phyloP scores from a whole-genome alignment of 2,329 filamentous ascomycete genomes.

The Simplicillium aogashimaense region DNA sequence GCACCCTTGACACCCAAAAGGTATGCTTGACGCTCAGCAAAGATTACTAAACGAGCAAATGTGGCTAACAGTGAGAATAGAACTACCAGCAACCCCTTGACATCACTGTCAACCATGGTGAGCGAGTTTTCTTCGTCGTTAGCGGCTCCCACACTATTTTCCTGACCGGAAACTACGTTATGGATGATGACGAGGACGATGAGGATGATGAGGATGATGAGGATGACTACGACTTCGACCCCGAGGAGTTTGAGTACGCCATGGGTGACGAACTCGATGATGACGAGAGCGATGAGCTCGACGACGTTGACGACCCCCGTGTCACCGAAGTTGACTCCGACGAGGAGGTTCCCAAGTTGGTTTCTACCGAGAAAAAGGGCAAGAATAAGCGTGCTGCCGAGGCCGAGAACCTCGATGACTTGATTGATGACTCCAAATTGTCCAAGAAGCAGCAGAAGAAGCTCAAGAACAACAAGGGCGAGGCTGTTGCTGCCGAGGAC shows the following conservation, averaged over 20 bases:
- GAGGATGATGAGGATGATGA: conserved; percentile 56
- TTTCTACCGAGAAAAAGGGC: conserved; percentile 50
- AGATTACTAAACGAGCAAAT: background rate
- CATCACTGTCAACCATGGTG: conserved; percentile 80
- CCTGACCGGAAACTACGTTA: conserved; percentile 93
- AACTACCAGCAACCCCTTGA: conserved; percentile 92
- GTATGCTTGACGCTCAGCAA: conserved; percentile 50
- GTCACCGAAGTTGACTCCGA: conserved; percentile 77
- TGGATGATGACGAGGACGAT: conserved; percentile 56
- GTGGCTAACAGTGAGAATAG: conserved; percentile 36
- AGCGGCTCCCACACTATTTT: conserved; percentile 82
- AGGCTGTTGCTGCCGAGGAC: conserved; percentile 58
- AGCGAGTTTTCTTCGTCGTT: conserved; percentile 88
- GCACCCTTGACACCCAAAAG: conserved; percentile 87
- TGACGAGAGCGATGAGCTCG: conserved; percentile 66
- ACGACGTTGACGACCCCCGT: conserved; percentile 68
- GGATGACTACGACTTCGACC: conserved; percentile 72
- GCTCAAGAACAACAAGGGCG: conserved; percentile 95
- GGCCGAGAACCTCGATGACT: conserved; percentile 66
- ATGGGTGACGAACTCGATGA: conserved; percentile 65
- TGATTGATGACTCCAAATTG: conserved; percentile 72
- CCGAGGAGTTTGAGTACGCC: conserved; percentile 67
- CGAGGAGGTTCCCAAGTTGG: conserved; percentile 58
- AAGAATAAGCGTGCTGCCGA: conserved; percentile 94
- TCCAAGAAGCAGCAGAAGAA: conserved; percentile 98